These are phyloP conservation scores for Lactarius indigo DNA, from an alignment of 768 basidiomycete species.

Conservation along the genomic window DNA sequence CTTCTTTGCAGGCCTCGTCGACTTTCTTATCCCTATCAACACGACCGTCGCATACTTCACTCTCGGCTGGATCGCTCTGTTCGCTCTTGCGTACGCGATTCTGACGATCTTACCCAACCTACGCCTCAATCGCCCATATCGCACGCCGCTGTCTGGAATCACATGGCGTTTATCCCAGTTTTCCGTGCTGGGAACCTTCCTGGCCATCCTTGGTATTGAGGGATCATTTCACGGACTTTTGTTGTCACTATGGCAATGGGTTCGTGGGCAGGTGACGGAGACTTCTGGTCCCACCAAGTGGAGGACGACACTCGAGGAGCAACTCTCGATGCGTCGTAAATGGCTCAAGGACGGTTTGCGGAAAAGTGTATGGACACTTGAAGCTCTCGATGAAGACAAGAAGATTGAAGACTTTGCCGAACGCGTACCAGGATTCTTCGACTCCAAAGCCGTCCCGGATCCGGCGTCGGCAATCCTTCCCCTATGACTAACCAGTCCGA, in stretches of 20 bases:
- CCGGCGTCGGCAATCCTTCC: background rate
- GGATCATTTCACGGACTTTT: background rate
- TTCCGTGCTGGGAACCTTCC: background rate
- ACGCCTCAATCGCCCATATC: background rate
- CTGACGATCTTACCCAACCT: background rate
- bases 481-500: background rate
- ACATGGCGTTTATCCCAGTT: background rate
- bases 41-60: slow-evolving; percentile 9
- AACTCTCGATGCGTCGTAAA: background rate
- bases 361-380: slow-evolving; percentile 1
- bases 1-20: slow-evolving; percentile 13
- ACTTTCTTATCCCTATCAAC: slow-evolving; percentile 17
- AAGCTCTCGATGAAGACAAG: slow-evolving; percentile 1
- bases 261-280: background rate
- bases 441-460: background rate
- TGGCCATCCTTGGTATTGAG: background rate
- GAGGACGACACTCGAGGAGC: background rate
- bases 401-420: background rate
- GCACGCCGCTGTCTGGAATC: background rate
- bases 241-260: background rate
- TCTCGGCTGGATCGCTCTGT: background rate
- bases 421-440: background rate
- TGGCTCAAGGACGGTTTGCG: background rate
- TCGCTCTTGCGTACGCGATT: background rate
- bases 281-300: background rate